A percentile compares a stretch with the other conserved stretches of the same genome.
phyloP scores from a whole-genome alignment of 305 asterid species.

The Fraxinus angustifolia region DNA sequence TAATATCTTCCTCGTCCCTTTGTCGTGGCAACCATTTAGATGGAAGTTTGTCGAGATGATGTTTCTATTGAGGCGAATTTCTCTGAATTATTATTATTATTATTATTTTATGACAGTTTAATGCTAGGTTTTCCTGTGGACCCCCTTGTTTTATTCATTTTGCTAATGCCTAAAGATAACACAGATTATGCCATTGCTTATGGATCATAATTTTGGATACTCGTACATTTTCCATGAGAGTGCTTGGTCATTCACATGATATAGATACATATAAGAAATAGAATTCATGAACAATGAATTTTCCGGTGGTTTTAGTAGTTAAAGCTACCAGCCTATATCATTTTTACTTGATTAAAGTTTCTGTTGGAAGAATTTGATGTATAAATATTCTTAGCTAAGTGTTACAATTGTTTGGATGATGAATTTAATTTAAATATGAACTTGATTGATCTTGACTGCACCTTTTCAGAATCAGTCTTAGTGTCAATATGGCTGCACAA shows the following conservation, averaged over 20 bases:
- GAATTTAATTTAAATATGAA: not conserved
- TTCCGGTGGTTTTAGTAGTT: not conserved
- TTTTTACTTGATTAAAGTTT: not conserved
- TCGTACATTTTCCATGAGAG: not conserved
- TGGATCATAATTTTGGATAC: not conserved
- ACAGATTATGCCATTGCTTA: not conserved
- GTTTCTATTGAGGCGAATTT: not conserved
- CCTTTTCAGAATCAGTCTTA: not conserved
- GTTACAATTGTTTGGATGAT: not conserved
- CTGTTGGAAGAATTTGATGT: not conserved
- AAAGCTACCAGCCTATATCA: not conserved
- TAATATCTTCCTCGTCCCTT: not conserved
- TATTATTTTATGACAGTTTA: not conserved
- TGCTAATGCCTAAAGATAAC: not conserved
- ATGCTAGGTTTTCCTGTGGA: not conserved
- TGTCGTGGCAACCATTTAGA: not conserved
- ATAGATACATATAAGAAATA: not conserved
- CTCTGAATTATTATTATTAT: not conserved
- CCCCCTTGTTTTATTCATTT: not conserved
- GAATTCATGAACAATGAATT: not conserved
- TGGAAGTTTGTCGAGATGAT: not conserved
- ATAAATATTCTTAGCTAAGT: not conserved
- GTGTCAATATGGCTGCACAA: not conserved
- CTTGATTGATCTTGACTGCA: not conserved
- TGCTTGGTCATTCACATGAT: not conserved